phyloP scores from a whole-genome alignment of 257 asterid species.

The Ilex asprella region DNA sequence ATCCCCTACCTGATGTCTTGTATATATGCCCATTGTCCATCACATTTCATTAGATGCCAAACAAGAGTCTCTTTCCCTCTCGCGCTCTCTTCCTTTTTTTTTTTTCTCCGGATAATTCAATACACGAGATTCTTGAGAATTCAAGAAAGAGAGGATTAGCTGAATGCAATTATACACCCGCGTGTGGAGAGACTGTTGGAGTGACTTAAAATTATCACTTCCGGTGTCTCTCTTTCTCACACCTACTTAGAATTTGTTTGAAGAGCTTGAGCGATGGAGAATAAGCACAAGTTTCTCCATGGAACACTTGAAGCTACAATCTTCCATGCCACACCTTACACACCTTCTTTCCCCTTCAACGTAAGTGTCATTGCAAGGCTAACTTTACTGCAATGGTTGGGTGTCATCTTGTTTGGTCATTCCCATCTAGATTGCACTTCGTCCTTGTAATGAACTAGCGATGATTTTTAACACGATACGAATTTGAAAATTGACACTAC shows the following conservation, averaged over 20 bases:
- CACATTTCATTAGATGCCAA: constrained; percentile 3
- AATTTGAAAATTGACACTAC: too few species aligned
- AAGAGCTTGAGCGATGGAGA: constrained; percentile 35
- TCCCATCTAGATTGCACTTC: too few species aligned
- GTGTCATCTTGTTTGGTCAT: too few species aligned
- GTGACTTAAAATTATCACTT: too few species aligned
- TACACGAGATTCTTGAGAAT: too few species aligned
- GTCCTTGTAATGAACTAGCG: too few species aligned
- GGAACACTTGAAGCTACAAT: constrained; percentile 90
- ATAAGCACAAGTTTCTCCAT: constrained; percentile 50
- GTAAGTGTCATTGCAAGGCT: constrained; percentile 19
- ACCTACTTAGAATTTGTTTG: background rate
- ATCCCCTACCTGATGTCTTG: constrained; percentile 8
- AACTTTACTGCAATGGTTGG: background rate
- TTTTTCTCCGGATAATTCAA: background rate
- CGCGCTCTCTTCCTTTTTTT: background rate
- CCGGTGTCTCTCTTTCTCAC: background rate
- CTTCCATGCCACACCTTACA: constrained; percentile 52
- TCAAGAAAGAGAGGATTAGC: too few species aligned
- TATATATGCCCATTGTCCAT: constrained; percentile 9
- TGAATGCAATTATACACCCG: too few species aligned
- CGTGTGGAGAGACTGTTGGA: too few species aligned
- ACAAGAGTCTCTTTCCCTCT: constrained; percentile 1
- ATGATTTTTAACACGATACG: too few species aligned
- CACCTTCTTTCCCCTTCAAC: constrained; percentile 40